Conservation (phyloP, 805 yeast species). For the Teunomyces kruisii region DNA sequence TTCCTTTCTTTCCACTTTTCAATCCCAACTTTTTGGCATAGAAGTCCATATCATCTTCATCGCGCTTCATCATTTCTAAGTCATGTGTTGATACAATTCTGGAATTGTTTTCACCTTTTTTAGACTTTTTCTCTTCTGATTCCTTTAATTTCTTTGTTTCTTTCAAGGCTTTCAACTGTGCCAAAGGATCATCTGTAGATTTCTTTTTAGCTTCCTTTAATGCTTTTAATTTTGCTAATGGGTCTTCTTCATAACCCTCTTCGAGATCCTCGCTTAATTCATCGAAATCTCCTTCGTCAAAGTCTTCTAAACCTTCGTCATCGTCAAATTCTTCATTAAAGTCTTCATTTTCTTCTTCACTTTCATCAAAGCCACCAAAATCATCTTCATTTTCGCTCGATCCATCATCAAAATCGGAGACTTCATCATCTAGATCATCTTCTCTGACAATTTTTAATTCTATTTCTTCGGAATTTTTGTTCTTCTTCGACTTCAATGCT, state of each 20-base stretch:
- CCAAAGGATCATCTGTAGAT: neutral
- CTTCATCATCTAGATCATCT: constrained; percentile 22
- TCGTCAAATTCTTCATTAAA: constrained; percentile 22
- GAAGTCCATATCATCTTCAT: constrained; percentile 76
- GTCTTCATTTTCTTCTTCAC: constrained; percentile 8
- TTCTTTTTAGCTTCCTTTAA: constrained; percentile 15
- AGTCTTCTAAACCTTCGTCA: constrained; percentile 5
- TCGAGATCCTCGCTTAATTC: constrained; percentile 12
- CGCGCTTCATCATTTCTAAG: constrained; percentile 50
- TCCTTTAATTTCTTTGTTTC: constrained; percentile 5
- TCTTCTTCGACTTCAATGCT: constrained; percentile 13
- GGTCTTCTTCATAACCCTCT: constrained; percentile 18
- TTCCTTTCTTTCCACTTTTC: constrained; percentile 48
- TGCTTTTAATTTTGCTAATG: constrained; percentile 26
- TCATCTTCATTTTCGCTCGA: constrained; percentile 39
- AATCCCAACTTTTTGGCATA: constrained; percentile 82
- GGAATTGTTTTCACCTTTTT: constrained; percentile 5
- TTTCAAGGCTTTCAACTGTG: constrained; percentile 12
- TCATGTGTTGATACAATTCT: constrained; percentile 39
- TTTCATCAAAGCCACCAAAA: constrained; percentile 42
- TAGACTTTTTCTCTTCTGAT: constrained; percentile 11
- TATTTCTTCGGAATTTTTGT: neutral
- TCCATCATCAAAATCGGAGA: constrained; percentile 10
- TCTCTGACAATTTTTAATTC: constrained; percentile 27
- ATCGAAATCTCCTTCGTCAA: constrained; percentile 6